Base-by-base conservation (phyloP, 2,329 filamentous ascomycete species). In the Helotiales sp. region DNA sequence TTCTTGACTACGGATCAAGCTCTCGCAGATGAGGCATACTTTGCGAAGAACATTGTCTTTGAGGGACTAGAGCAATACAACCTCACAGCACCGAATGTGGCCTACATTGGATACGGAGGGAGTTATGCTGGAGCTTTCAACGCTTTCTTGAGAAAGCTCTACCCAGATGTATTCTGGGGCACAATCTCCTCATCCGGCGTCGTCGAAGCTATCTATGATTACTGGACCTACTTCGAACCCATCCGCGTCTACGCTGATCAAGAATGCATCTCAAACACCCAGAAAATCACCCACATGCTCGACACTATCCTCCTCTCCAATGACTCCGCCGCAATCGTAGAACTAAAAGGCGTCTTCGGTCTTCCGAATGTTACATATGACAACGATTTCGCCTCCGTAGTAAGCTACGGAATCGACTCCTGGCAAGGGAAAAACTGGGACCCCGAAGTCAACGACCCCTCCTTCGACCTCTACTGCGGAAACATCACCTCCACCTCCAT, bases 1-100 rank as follows among this genome's bases (percentile, higher is more conserved):
- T 96, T 95, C 76, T 76, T 96, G 67, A 88, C 89, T 0, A 95
- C 91, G 0, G 89, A 93, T 65, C 91, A 96, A 71, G 86, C 91
- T 0, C 71, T 96, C 36, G 91, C 90, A 7, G 91, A 96, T 70
- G 85, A 87, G 42, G 89, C 85, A 1, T 96, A 90, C 73, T 96
- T 96, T 73, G 89, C 90, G 0, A 74, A 83, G 60, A 81, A 95
- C 63, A 79, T 92, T 38, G 76, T 84, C 51, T 92, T 93, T 60
- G 78, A 83, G 0, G 90, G 90, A 0, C 73, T 92, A 5, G 86
- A 90, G 68, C 73, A 89, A 60, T 68, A 81, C 24, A 81, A 91
- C 62, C 74, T 95, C 34, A 90, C 83, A 0, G 82, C 89, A 0
- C 75, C 82, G 0, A 79, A 77, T 2, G 85, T 84, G 0, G 83